These are phyloP conservation scores for Taphrina betulina DNA, from an alignment of 1,139 yeast genomes.

Conservation along the genomic window DNA sequence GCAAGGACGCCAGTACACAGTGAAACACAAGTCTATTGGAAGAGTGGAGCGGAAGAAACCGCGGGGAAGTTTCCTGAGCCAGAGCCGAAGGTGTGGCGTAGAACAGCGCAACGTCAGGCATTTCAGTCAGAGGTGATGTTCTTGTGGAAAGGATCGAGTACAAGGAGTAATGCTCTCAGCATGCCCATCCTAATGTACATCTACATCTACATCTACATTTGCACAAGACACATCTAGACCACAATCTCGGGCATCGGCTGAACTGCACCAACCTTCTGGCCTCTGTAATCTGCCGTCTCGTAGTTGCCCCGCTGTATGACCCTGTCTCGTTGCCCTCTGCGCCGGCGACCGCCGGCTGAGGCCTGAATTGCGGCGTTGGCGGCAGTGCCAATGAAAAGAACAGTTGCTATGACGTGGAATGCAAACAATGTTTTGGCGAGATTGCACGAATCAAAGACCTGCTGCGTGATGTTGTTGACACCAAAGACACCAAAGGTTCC, in stretches of 20 bases:
- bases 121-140: no score
- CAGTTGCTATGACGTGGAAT: constrained; percentile 20
- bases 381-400: constrained; percentile 7
- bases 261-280: background rate
- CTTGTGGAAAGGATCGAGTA: no score
- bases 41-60: no score
- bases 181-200: no score
- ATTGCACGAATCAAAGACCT: constrained; percentile 27
- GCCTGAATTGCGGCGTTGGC: constrained; percentile 18
- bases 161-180: no score
- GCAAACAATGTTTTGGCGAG: constrained; percentile 24
- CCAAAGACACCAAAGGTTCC: constrained; percentile 5
- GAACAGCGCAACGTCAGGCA: no score
- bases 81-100: no score
- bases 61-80: no score
- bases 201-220: no score
- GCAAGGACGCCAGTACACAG: no score
- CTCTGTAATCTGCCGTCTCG: no score
- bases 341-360: background rate
- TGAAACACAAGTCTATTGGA: no score
- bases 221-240: constrained; percentile 1
- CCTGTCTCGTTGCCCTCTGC: background rate
- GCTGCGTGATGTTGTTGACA: constrained; percentile 12
- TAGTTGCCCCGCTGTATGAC: constrained; percentile 3
- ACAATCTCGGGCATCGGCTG: constrained; percentile 10